Evolutionary conservation across 805 yeast species (phyloP), one percentile per base, ranked within the genome.

Genomic region (Candida dajiaensis): DNA sequence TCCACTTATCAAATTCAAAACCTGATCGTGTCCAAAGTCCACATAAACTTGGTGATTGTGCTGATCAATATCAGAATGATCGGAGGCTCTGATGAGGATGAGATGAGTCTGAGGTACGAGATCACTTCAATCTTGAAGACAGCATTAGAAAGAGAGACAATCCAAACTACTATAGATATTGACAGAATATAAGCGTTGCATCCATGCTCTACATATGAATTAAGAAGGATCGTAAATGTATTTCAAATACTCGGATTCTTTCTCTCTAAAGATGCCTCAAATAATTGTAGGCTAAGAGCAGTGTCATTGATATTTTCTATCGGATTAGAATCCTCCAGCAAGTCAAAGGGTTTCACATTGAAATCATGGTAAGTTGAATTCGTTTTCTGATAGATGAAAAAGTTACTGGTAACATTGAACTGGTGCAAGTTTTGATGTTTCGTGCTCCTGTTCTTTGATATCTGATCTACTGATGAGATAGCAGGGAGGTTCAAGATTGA

Each of bases 71-170:
- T 85, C 3, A 63, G 62, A 19, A 80, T 85, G 84, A 63, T 67
- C 41, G 90, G 90, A n/a, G 85, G 83, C 1, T 77, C 85, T 4
- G 78, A 78, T 50, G 87, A 83, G 46, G 89, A 84, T 40, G 92
- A 85, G 59, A 63, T 78, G 1, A 65, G 70, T 28, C 57, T 85
- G 29, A 61, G 85, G 38, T 73, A 71, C 49, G 80, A 80, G 48
- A 64, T 76, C 3, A 62, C 66, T 38, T 66, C 74, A 8, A 65
- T 80, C 4, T 59, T 65, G 38, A 64, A 62, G 15, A 58, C 67
- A 15, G 51, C 75, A 47, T 51, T 51, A 15, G 36, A 48, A 59
- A 23, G 61, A 47, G 49, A 48, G 3, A 41, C 43, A 3, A 65
- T 69, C 49, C 77, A 73, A 46, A 70, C 70, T 18, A 73, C 78